phyloP scores from a whole-genome alignment of 768 basidiomycete species.

The Psilocybe cyanescens region DNA sequence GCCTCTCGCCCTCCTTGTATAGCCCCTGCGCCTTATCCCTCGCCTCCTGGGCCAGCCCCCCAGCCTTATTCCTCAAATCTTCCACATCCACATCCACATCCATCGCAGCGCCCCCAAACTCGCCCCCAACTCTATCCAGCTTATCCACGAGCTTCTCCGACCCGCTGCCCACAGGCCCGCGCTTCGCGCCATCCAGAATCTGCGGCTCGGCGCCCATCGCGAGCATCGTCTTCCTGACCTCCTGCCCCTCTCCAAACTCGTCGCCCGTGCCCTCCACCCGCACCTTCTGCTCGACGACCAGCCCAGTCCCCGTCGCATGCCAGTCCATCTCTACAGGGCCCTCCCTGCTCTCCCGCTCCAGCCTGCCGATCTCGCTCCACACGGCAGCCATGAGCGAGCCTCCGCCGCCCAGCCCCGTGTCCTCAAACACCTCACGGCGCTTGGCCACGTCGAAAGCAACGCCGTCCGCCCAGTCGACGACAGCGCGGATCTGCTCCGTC shows the following conservation, averaged over 20 bases:
- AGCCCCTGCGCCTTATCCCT: slow-evolving; percentile 30
- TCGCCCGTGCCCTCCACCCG: slow-evolving; percentile 21
- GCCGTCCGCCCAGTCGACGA: slow-evolving; percentile 57
- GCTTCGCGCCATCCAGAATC: slow-evolving; percentile 68
- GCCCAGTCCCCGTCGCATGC: slow-evolving; percentile 64
- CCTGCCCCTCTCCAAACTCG: slow-evolving; percentile 22
- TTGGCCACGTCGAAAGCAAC: slow-evolving; percentile 62
- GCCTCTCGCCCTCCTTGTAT: slow-evolving; percentile 35
- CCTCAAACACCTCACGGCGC: slow-evolving; percentile 66
- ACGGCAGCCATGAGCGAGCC: slow-evolving; percentile 58
- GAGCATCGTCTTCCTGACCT: slow-evolving; percentile 37
- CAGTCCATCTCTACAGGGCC: slow-evolving; percentile 43
- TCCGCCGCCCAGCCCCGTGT: slow-evolving; percentile 57
- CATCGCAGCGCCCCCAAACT: slow-evolving; percentile 28
- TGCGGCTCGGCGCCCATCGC: slow-evolving; percentile 79
- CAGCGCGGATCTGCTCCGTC: slow-evolving; percentile 53
- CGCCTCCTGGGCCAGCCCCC: slow-evolving; percentile 25
- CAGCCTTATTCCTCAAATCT: slow-evolving; percentile 8
- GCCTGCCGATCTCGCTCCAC: slow-evolving; percentile 70
- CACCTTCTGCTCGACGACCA: slow-evolving; percentile 55
- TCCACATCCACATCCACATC: slow-evolving; percentile 21
- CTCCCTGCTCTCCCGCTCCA: slow-evolving; percentile 42
- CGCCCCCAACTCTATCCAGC: slow-evolving; percentile 31
- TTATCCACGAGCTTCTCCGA: slow-evolving; percentile 45
- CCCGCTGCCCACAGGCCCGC: slow-evolving; percentile 62